phyloP scores from a whole-genome alignment of 2,329 filamentous ascomycete genomes.

The Juglanconis juglandina region DNA sequence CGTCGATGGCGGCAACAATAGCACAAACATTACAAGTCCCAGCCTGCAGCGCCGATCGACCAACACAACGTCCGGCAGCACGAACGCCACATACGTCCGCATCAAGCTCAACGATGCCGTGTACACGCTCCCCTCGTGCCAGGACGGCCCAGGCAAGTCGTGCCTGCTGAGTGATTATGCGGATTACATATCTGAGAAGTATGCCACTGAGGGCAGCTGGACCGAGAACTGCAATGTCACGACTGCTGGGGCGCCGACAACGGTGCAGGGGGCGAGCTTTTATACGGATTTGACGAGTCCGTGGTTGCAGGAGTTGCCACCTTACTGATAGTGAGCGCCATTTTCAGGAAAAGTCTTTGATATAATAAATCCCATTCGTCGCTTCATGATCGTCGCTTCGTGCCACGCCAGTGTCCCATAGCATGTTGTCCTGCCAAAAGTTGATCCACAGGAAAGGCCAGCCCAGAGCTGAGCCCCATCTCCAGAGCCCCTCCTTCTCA shows the following conservation, averaged over 20 bases:
- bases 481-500: too few relatives aligned
- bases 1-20: slow-evolving; percentile 6
- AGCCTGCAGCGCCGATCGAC: not conserved
- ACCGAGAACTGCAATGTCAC: slow-evolving; percentile 46
- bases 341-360: not conserved
- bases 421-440: too few relatives aligned
- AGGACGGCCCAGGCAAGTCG: slow-evolving; percentile 51
- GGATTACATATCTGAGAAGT: slow-evolving; percentile 42
- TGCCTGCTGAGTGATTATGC: slow-evolving; percentile 47
- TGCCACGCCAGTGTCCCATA: too few relatives aligned
- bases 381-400: too few relatives aligned
- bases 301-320: slow-evolving; percentile 28
- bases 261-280: slow-evolving; percentile 46
- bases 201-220: slow-evolving; percentile 47
- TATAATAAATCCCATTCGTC: not conserved
- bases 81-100: slow-evolving; percentile 46
- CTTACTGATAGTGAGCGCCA: not conserved
- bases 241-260: slow-evolving; percentile 33
- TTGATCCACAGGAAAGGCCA: too few relatives aligned
- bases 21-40: slow-evolving; percentile 1
- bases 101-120: slow-evolving; percentile 61
- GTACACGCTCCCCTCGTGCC: slow-evolving; percentile 55
- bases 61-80: slow-evolving; percentile 8
- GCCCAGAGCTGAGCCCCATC: too few relatives aligned
- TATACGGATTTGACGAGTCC: slow-evolving; percentile 42